Conservation (phyloP, 371 early-diverging fungal species). For the Gilbertella persicaria region DNA sequence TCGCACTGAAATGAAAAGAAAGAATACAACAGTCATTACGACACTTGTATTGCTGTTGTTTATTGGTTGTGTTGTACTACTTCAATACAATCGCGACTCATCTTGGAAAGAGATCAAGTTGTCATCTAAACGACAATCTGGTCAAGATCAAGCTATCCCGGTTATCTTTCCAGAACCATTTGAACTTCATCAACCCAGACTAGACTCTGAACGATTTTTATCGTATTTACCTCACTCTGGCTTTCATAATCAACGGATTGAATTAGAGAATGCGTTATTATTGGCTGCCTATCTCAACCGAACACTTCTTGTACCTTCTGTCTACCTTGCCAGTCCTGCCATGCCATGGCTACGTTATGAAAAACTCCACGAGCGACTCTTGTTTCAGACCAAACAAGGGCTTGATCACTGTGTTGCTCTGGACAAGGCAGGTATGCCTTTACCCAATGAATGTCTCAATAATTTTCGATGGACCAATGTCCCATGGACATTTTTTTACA, state of each 20-base stretch:
- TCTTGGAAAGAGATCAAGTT: not conserved
- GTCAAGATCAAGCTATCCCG: conserved; percentile 10
- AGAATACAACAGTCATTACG: conserved; percentile 1
- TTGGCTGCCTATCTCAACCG: conserved; percentile 60
- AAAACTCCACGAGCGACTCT: conserved; percentile 53
- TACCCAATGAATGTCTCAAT: conserved; percentile 61
- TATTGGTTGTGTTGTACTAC: not conserved
- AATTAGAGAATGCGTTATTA: conserved; percentile 63
- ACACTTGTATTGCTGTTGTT: not conserved
- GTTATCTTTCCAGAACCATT: conserved; percentile 24
- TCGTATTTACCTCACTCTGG: conserved; percentile 68
- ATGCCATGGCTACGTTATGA: conserved; percentile 59
- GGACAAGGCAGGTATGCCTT: conserved; percentile 36
- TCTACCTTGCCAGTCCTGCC: conserved; percentile 59
- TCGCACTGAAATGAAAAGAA: conserved; percentile 12
- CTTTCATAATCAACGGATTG: conserved; percentile 65
- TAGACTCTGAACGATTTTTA: conserved; percentile 41
- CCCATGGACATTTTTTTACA: conserved; percentile 63
- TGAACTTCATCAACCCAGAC: conserved; percentile 7
- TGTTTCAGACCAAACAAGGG: conserved; percentile 62
- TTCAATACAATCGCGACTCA: conserved; percentile 7
- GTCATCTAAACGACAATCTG: not conserved
- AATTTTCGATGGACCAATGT: conserved; percentile 57
- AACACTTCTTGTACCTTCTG: conserved; percentile 59
- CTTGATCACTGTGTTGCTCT: conserved; percentile 50